These are phyloP conservation scores for Apophysomyces trapeziformis DNA, from an alignment of 371 early-diverging fungal species.

Conservation along the genomic window DNA sequence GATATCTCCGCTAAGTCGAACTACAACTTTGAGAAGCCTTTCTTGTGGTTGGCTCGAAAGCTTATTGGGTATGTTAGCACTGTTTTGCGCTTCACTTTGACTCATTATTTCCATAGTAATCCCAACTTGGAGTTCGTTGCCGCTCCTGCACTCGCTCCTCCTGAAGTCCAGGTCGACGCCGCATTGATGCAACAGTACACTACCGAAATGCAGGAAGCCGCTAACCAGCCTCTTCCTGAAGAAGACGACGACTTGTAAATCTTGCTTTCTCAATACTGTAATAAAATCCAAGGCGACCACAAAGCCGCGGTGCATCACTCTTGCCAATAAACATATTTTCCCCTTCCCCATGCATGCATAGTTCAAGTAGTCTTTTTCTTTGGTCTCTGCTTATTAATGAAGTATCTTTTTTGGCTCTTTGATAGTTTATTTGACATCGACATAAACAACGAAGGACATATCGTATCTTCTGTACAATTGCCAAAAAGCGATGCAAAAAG, in stretches of 20 bases:
- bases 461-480: background rate
- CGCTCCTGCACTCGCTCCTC: constrained; percentile 97
- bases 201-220: constrained; percentile 77
- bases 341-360: constrained; percentile 4
- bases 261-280: background rate
- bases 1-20: constrained; percentile 99
- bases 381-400: too few relatives aligned
- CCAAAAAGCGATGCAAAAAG: constrained; percentile 12
- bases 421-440: constrained; percentile 4
- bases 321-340: constrained; percentile 6
- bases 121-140: constrained; percentile 97
- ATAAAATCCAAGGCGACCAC: background rate
- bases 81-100: constrained; percentile 13
- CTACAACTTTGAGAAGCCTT: constrained; percentile 99
- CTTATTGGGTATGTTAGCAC: constrained; percentile 73
- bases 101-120: constrained; percentile 60
- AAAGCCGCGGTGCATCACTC: constrained; percentile 1
- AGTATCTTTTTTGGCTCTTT: background rate
- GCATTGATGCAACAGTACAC: constrained; percentile 79
- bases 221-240: constrained; percentile 86
- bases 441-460: constrained; percentile 11
- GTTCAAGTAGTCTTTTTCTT: too few relatives aligned
- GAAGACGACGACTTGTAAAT: constrained; percentile 79
- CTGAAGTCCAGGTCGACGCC: constrained; percentile 91
- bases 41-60: constrained; percentile 99